Evolutionary conservation across 2,329 filamentous ascomycete species (phyloP).

Genomic region (Didymellaceae sp.): DNA sequence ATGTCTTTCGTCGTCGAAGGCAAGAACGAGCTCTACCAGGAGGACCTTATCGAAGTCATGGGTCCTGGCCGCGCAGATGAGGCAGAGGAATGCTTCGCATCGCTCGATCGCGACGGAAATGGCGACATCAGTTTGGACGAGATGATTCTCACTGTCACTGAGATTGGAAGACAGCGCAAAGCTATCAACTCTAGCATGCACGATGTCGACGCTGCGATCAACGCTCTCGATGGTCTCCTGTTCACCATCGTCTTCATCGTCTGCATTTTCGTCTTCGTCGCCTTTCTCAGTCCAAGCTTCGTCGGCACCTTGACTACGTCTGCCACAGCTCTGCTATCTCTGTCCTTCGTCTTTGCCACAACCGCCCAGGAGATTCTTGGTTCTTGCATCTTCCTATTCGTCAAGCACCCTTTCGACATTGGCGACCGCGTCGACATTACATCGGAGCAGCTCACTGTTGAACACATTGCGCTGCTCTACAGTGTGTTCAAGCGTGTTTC

Average conservation of each 20-base stretch:
- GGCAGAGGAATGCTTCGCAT: conserved; percentile 82
- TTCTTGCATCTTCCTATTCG: conserved; percentile 97
- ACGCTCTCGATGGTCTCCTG: conserved; percentile 86
- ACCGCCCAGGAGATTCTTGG: conserved; percentile 96
- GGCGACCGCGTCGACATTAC: conserved; percentile 90
- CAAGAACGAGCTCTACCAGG: conserved; percentile 75
- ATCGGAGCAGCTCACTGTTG: conserved; percentile 75
- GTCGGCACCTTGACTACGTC: conserved; percentile 85
- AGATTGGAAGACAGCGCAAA: conserved; percentile 85
- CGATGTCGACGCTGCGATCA: conserved; percentile 93
- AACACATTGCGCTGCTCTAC: conserved; percentile 93
- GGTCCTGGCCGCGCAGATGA: conserved; percentile 75
- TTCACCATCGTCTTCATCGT: conserved; percentile 81
- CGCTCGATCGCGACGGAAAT: conserved; percentile 85
- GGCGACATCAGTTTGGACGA: conserved; percentile 95
- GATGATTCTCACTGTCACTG: conserved; percentile 86
- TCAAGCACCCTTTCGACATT: conserved; percentile 97
- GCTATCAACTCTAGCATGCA: conserved; percentile 93
- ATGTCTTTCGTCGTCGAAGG: conserved; percentile 97
- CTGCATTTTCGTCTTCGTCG: conserved; percentile 84
- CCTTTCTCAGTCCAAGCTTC: conserved; percentile 87
- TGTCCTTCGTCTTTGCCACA: conserved; percentile 95
- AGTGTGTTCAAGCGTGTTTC: conserved; percentile 87
- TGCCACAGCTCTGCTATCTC: conserved; percentile 86
- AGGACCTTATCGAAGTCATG: conserved; percentile 88